Conservation (phyloP, 179 eudicot genomes). For the Actinidia polygama region DNA sequence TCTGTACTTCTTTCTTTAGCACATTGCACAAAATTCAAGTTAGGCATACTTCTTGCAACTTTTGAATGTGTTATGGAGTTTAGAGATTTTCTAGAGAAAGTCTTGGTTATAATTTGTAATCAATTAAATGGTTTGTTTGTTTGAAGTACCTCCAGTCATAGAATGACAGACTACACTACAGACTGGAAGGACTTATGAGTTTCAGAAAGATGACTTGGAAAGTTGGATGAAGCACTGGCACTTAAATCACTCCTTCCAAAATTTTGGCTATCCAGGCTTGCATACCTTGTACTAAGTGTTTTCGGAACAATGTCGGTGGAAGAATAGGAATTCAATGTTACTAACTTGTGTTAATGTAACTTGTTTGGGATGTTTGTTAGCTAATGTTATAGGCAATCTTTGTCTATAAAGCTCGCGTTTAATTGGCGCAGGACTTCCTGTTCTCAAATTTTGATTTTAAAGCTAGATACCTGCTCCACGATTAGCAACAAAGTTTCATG, state of each 20-base stretch:
- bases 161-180: too few relatives aligned
- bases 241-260: background rate
- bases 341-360: conserved; percentile 3
- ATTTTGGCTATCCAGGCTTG: background rate
- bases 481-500: background rate
- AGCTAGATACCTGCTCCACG: background rate
- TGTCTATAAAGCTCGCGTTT: background rate
- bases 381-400: background rate
- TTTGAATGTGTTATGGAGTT: background rate
- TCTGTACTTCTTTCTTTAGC: too few relatives aligned
- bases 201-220: background rate
- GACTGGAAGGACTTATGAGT: background rate
- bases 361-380: conserved; percentile 10
- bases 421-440: background rate
- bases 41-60: background rate
- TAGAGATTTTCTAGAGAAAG: background rate
- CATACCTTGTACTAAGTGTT: background rate
- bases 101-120: background rate
- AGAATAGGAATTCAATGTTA: background rate
- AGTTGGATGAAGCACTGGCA: background rate
- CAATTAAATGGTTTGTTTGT: background rate
- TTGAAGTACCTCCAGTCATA: background rate
- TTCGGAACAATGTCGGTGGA: background rate
- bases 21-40: background rate
- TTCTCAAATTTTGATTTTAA: background rate